Evolutionary conservation across 768 basidiomycete species (phyloP).

Genomic region (Panaeolus cyanescens): DNA sequence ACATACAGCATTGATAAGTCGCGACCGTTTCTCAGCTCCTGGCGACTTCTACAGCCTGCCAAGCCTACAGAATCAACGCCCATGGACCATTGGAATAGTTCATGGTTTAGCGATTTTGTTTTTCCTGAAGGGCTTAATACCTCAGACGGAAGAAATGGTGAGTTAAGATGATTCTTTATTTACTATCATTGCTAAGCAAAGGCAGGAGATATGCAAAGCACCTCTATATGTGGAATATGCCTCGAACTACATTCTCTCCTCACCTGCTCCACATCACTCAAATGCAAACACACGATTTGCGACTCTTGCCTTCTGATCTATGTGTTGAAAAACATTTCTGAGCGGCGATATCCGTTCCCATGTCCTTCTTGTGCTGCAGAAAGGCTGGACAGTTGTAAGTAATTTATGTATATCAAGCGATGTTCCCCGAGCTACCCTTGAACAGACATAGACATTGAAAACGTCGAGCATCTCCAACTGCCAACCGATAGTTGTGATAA

Average conservation of each 20-base stretch:
- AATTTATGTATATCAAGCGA: neutral
- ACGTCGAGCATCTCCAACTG: conserved; percentile 14
- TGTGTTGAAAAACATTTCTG: conserved; percentile 11
- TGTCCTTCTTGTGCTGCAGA: conserved; percentile 18
- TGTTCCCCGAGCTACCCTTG: neutral
- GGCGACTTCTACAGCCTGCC: no score
- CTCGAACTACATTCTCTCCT: conserved; percentile 9
- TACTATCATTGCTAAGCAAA: neutral
- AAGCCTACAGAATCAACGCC: no score
- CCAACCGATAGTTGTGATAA: conserved; percentile 9
- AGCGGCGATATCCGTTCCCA: conserved; percentile 17
- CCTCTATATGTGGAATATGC: conserved; percentile 17
- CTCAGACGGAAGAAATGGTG: no score
- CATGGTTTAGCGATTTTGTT: no score
- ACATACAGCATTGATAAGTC: no score
- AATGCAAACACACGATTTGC: conserved; percentile 21
- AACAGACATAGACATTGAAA: conserved; percentile 14
- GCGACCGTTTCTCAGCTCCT: no score
- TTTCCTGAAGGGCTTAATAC: no score
- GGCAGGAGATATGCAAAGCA: neutral
- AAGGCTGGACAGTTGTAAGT: conserved; percentile 10
- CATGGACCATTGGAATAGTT: no score
- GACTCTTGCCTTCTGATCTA: conserved; percentile 17
- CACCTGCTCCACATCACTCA: conserved; percentile 7
- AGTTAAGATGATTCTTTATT: no score